Evolutionary conservation across 2,329 filamentous ascomycete genomes (phyloP).

Genomic region (Fusarium paranaense): DNA sequence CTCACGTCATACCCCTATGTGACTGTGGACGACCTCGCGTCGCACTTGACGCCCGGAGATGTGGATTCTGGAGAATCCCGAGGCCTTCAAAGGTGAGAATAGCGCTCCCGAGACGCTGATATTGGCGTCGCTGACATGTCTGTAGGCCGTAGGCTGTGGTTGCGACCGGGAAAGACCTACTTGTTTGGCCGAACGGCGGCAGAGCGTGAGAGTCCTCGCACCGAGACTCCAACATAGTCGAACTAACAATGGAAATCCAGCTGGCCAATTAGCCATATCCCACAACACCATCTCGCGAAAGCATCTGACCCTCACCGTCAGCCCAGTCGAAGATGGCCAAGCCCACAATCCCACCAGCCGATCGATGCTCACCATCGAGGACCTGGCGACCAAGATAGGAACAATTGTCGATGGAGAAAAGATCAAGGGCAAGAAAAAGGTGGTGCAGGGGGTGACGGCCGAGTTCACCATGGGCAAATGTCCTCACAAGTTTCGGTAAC

Average conservation of each 20-base stretch:
- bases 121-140: constrained; percentile 11
- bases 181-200: constrained; percentile 84
- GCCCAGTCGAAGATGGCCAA: constrained; percentile 71
- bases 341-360: constrained; percentile 73
- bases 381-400: constrained; percentile 86
- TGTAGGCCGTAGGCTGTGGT: constrained; percentile 73
- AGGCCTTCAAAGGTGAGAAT: constrained; percentile 61
- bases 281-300: constrained; percentile 89
- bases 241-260: constrained; percentile 52
- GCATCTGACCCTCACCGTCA: constrained; percentile 83
- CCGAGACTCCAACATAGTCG: too few species aligned
- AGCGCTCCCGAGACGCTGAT: too few species aligned
- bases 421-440: constrained; percentile 71
- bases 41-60: constrained; percentile 53
- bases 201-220: constrained; percentile 63
- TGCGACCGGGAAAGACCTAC: constrained; percentile 86
- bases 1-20: constrained; percentile 44
- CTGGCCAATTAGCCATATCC: constrained; percentile 75
- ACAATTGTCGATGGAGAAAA: constrained; percentile 80
- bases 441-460: constrained; percentile 64
- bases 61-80: constrained; percentile 74
- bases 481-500: constrained; percentile 70
- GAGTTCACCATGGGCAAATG: constrained; percentile 80
- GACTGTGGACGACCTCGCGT: constrained; percentile 31
- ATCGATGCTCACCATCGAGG: constrained; percentile 79